A percentile compares a stretch with the other conserved stretches of the same genome.
phyloP scores from a whole-genome alignment of 257 asterid genomes.

The Cinchona pubescens region DNA sequence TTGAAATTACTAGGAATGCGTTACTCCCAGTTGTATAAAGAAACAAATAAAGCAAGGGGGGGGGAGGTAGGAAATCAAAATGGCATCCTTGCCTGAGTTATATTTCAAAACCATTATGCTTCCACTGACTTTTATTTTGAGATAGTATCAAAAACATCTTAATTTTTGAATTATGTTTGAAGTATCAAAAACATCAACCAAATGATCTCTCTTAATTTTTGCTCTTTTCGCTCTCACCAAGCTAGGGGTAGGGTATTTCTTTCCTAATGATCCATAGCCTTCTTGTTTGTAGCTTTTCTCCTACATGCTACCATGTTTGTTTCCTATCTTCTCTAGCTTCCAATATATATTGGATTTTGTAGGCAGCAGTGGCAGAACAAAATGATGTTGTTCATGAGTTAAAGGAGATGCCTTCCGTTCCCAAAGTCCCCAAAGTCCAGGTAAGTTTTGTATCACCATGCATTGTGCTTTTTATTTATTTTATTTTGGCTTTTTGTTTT shows the following conservation, averaged over 20 bases:
- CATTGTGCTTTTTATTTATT: background rate
- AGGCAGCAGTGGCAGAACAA: conserved; percentile 91
- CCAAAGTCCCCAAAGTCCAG: conserved; percentile 49
- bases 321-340: background rate
- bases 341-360: conserved; percentile 1
- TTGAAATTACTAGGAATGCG: background rate
- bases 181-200: background rate
- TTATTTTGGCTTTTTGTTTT: too few relatives aligned
- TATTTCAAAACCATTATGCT: background rate
- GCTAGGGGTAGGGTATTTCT: background rate
- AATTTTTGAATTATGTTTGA: background rate
- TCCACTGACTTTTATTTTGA: background rate
- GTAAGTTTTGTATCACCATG: conserved; percentile 24
- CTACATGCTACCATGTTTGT: background rate
- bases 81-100: background rate
- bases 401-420: conserved; percentile 58
- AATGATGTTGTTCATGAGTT: conserved; percentile 50
- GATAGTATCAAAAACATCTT: background rate
- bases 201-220: background rate
- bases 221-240: background rate
- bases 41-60: background rate
- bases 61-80: background rate
- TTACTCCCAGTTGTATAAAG: background rate
- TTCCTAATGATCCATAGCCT: background rate
- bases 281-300: background rate